phyloP scores from a whole-genome alignment of 345 rosid genomes.

The Viola odorata region DNA sequence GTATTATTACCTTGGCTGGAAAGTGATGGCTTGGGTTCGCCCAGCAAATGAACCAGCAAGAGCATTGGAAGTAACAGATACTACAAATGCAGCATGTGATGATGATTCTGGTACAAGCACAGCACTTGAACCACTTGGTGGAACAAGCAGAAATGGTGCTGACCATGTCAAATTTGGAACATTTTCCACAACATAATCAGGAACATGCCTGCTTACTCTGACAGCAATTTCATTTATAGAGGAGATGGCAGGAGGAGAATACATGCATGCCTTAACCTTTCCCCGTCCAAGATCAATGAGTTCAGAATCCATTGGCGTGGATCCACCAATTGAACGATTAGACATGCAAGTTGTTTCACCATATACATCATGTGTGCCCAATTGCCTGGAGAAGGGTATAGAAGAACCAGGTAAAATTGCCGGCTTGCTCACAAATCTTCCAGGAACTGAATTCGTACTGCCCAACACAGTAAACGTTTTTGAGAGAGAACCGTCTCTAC shows the following conservation, averaged over 20 bases:
- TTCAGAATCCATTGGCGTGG: slow-evolving; percentile 33
- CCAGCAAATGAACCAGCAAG: slow-evolving; percentile 67
- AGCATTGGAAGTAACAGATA: slow-evolving; percentile 65
- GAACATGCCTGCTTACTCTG: slow-evolving; percentile 42
- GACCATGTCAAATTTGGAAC: slow-evolving; percentile 55
- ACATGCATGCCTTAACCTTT: slow-evolving; percentile 68
- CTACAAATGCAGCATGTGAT: slow-evolving; percentile 59
- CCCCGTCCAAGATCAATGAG: slow-evolving; percentile 32
- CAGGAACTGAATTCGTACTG: slow-evolving; percentile 18
- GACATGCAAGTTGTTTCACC: slow-evolving; percentile 25
- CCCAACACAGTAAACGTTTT: slow-evolving; percentile 34
- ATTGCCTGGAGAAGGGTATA: slow-evolving; percentile 16
- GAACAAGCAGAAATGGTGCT: slow-evolving; percentile 66
- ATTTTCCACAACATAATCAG: slow-evolving; percentile 36
- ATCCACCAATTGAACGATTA: slow-evolving; percentile 30
- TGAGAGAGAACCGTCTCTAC: slow-evolving; percentile 30
- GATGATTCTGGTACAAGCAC: slow-evolving; percentile 63
- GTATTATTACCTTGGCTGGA: slow-evolving; percentile 77
- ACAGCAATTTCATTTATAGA: slow-evolving; percentile 49
- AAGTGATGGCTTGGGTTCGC: slow-evolving; percentile 71
- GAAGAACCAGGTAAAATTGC: slow-evolving; percentile 28
- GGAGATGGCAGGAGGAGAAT: slow-evolving; percentile 55
- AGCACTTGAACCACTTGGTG: slow-evolving; percentile 75
- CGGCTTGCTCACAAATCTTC: slow-evolving; percentile 33
- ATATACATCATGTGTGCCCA: slow-evolving; percentile 20